Conservation (phyloP, 768 basidiomycete genomes). For the Mycena epipterygia region DNA sequence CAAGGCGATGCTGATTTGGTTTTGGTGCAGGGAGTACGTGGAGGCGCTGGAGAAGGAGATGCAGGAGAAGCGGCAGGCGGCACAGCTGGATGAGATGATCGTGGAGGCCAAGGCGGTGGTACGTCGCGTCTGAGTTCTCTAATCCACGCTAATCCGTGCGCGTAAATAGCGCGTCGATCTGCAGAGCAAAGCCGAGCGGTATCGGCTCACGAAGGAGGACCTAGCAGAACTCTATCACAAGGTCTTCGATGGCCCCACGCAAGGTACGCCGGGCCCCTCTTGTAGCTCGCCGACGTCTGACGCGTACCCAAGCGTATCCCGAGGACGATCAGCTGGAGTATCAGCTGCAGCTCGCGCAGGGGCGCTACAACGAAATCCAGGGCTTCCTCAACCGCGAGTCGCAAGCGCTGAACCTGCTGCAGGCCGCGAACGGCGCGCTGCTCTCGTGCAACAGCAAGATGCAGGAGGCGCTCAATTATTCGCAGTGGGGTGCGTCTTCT, state of each 20-base stretch:
- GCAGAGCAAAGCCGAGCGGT: slow-evolving; percentile 44
- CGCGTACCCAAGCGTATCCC: slow-evolving; percentile 51
- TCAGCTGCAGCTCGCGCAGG: slow-evolving; percentile 48
- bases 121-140: slow-evolving; percentile 28
- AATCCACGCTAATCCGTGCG: background rate
- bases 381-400: slow-evolving; percentile 53
- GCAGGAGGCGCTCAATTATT: slow-evolving; percentile 54
- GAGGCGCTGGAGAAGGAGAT: slow-evolving; percentile 60
- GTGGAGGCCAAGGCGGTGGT: slow-evolving; percentile 54
- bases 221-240: slow-evolving; percentile 54
- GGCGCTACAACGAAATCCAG: slow-evolving; percentile 52
- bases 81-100: slow-evolving; percentile 48
- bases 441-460: slow-evolving; percentile 47
- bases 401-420: slow-evolving; percentile 54
- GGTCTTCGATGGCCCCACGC: slow-evolving; percentile 60
- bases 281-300: background rate
- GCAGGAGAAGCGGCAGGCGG: slow-evolving; percentile 51
- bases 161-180: slow-evolving; percentile 53
- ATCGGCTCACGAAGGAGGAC: slow-evolving; percentile 51
- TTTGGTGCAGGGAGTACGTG: slow-evolving; percentile 63
- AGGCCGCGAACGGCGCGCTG: slow-evolving; percentile 53
- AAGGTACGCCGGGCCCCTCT: slow-evolving; percentile 43
- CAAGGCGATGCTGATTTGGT: no score
- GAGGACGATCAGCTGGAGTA: slow-evolving; percentile 61
- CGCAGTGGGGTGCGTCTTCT: slow-evolving; percentile 52